Base-by-base conservation (phyloP, 1,139 yeast genomes). In the Pichia cactophila region DNA sequence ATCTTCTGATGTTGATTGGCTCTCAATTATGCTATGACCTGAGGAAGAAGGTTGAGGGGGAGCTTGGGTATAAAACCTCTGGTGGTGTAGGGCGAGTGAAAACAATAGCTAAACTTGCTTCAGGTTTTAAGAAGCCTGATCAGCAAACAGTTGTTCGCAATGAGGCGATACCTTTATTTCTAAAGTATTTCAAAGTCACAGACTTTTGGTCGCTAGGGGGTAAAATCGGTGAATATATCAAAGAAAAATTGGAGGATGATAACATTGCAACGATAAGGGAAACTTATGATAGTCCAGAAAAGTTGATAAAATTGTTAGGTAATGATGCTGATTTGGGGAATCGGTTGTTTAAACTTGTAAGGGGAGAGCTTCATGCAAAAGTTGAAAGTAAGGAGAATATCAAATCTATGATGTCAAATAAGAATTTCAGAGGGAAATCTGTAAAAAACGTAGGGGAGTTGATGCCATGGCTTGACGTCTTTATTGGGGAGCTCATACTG, bases 141-240 rank as follows among this genome's bases (percentile, higher is more conserved):
- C 79, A 82, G 45, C 98, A 92, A 62, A 88, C 97, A 0, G 73
- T 86, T 3, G 72, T 92, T 0, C 66, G 83, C 40, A 76, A 77
- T 46, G 60, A 63, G 7, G 69, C 77, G 28, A 69, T 82, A 1
- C 58, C 69, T 3, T 59, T 61, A 1, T 92, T 90, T 61, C 64
- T 90, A 14, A 70, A 70, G 39, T 71, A 74, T 44, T 83, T 85
- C 61, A 80, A 81, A 51, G 63, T 92, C 23, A 77, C 78, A 1
- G 96, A 90, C 58, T 77, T 90, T 51, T 84, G 95, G 73, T 90
- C 96, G 0, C 71, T 90, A 73, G 98, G 98, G 5, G 98, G 98
- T 2, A 87, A 86, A 58, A 69, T 76, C 7, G 98, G 98, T 0
- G 81, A 81, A 10, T 68, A 69, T n/a, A 69, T 89, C 0, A 58